Evolutionary conservation across 179 eudicot species (phyloP).

Genomic region (Carnegiea gigantea): DNA sequence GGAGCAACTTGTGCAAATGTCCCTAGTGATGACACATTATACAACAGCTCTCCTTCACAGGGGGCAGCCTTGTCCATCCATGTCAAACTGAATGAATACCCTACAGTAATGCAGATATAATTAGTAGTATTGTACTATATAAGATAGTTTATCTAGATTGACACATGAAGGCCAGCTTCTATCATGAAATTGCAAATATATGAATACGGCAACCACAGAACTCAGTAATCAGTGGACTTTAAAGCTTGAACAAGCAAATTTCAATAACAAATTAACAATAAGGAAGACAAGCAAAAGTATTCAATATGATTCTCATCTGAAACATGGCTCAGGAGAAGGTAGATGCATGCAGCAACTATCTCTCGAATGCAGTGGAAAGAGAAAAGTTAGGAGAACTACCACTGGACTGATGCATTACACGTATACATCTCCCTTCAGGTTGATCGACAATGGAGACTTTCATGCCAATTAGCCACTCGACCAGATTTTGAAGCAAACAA

Average conservation of each 20-base stretch:
- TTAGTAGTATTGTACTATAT: background rate
- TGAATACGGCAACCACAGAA: background rate
- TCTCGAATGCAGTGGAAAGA: background rate
- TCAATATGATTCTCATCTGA: background rate
- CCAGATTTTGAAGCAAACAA: slow-evolving; percentile 62
- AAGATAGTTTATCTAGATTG: background rate
- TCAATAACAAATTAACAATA: background rate
- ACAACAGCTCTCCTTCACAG: slow-evolving; percentile 45
- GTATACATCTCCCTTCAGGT: slow-evolving; percentile 45
- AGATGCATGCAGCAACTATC: background rate
- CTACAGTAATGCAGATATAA: slow-evolving; percentile 34
- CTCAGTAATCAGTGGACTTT: no score
- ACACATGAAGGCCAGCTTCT: background rate
- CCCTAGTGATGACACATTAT: slow-evolving; percentile 64
- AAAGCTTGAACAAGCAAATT: no score
- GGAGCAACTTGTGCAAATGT: slow-evolving; percentile 74
- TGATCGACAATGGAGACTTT: slow-evolving; percentile 46
- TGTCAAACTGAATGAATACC: slow-evolving; percentile 75
- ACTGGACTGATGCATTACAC: slow-evolving; percentile 69
- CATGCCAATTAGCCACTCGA: slow-evolving; percentile 66
- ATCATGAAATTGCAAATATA: background rate
- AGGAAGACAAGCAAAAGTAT: background rate
- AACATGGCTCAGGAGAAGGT: background rate
- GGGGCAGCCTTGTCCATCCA: slow-evolving; percentile 43
- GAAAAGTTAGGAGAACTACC: slow-evolving; percentile 44